Percentiles rank a stretch among this genome's conserved stretches.
These are phyloP conservation scores for Solanum tarijense DNA, from an alignment of 257 asterid species.

Conservation along the genomic window DNA sequence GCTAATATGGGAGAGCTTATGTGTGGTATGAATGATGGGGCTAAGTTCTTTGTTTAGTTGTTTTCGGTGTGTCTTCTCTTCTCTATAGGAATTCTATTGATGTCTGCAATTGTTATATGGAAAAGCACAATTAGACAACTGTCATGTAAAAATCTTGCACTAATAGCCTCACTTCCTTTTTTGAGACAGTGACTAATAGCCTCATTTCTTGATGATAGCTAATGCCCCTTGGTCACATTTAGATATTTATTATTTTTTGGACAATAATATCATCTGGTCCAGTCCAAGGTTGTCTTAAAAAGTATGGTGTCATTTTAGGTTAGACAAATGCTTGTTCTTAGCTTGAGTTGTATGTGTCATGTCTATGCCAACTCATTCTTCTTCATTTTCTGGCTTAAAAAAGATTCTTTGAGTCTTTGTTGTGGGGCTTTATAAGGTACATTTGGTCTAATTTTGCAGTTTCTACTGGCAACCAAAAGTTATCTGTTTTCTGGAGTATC, in stretches of 20 bases:
- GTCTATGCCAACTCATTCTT: neutral
- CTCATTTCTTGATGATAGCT: neutral
- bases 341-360: neutral
- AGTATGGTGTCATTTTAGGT: neutral
- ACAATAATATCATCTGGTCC: neutral
- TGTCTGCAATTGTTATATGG: neutral
- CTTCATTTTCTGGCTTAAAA: neutral
- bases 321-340: neutral
- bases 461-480: neutral
- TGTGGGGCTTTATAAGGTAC: neutral
- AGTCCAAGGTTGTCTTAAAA: neutral
- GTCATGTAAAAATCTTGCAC: neutral
- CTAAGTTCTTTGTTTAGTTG: neutral
- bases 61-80: neutral
- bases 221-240: neutral
- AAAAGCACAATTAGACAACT: neutral
- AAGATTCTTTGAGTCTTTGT: neutral
- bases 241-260: neutral
- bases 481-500: neutral
- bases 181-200: neutral
- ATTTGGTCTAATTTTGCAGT: neutral
- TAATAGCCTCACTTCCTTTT: neutral
- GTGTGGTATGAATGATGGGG: neutral
- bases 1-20: neutral
- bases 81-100: neutral